Percentiles rank a stretch among this genome's conserved stretches.
Conservation (phyloP, 805 yeast genomes). For the Myxozyma neglecta region DNA sequence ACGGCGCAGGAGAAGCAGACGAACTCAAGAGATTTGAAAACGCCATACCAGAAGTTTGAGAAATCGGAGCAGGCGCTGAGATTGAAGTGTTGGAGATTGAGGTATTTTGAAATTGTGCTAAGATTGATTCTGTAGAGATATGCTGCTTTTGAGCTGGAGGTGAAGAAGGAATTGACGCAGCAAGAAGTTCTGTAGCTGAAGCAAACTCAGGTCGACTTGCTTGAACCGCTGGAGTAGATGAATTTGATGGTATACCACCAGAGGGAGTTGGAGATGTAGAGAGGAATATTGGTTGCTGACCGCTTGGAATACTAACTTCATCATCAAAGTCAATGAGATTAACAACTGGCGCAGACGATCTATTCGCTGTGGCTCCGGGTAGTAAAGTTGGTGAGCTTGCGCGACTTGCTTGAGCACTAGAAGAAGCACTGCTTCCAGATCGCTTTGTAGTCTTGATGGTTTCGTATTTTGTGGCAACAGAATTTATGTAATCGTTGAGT, state of each 20-base stretch:
- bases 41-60: neutral
- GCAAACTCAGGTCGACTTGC: neutral
- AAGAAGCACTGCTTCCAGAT: constrained; percentile 17
- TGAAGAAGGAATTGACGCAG: neutral
- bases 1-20: neutral
- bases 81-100: constrained; percentile 4
- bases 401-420: constrained; percentile 11
- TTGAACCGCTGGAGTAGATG: neutral
- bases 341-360: constrained; percentile 45
- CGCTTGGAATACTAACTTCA: constrained; percentile 38
- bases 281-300: constrained; percentile 15
- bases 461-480: constrained; percentile 64
- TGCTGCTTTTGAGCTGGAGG: constrained; percentile 11
- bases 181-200: neutral
- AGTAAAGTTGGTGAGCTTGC: constrained; percentile 7
- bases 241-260: neutral
- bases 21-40: neutral
- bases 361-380: constrained; percentile 21
- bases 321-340: constrained; percentile 73
- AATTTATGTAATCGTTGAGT: constrained; percentile 74
- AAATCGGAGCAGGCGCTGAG: neutral
- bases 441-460: constrained; percentile 60
- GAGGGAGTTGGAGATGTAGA: constrained; percentile 21
- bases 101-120: constrained; percentile 14
- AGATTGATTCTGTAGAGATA: constrained; percentile 6